phyloP scores from a whole-genome alignment of 768 basidiomycete genomes.

The Boletus pseudo-olivaceus region DNA sequence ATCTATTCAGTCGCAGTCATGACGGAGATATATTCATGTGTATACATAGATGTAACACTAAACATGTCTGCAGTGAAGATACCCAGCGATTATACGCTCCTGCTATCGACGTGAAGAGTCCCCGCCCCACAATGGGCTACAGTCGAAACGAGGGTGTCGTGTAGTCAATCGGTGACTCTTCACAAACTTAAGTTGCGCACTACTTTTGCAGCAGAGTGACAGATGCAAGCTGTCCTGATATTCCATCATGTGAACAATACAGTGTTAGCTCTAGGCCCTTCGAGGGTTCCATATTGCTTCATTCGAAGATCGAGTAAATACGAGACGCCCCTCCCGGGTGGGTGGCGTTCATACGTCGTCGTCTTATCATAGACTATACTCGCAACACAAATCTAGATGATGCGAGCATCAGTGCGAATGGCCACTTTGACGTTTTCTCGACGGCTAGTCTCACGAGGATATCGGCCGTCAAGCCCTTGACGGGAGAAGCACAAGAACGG shows the following conservation, averaged over 20 bases:
- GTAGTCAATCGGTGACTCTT: background rate
- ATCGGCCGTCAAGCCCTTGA: conserved; percentile 82
- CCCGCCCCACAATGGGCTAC: background rate
- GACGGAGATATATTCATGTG: background rate
- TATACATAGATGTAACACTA: background rate
- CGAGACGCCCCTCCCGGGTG: conserved; percentile 44
- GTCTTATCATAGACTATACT: conserved; percentile 56
- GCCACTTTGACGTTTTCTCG: background rate
- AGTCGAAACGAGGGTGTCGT: background rate
- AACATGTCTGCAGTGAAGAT: background rate
- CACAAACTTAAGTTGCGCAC: no score
- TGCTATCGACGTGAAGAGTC: no score
- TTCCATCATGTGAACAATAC: conserved; percentile 1
- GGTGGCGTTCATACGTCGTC: conserved; percentile 55
- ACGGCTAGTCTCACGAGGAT: conserved; percentile 56
- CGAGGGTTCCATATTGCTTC: conserved; percentile 19
- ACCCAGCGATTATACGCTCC: background rate
- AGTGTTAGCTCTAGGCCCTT: background rate
- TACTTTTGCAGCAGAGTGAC: background rate
- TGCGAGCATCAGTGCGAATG: background rate
- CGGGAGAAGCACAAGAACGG: conserved; percentile 69
- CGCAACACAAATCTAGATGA: conserved; percentile 42
- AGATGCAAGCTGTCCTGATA: no score
- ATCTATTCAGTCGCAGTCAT: conserved; percentile 44
- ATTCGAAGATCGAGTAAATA: conserved; percentile 28